These are phyloP conservation scores for Glomus cerebriforme DNA, from an alignment of 192 early-diverging fungal species.

Conservation along the genomic window DNA sequence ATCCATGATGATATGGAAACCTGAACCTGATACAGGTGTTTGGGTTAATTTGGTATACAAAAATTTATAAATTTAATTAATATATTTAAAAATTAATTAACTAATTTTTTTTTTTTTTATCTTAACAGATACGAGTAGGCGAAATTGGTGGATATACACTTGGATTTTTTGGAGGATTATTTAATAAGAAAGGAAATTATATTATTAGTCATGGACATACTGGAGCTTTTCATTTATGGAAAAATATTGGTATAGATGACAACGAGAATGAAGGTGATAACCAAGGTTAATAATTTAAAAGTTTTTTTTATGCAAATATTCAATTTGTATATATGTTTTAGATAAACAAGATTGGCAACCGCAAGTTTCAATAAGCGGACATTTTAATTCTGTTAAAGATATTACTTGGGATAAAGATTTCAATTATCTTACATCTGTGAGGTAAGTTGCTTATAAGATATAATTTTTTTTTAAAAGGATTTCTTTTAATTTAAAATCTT, in stretches of 20 bases:
- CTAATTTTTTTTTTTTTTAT: conserved; percentile 16
- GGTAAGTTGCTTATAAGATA: conserved; percentile 39
- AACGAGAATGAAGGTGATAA: conserved; percentile 21
- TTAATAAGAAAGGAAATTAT: conserved; percentile 62
- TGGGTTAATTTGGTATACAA: conserved; percentile 73
- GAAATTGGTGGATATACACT: conserved; percentile 82
- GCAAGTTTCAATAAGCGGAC: conserved; percentile 73
- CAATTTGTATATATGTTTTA: not conserved
- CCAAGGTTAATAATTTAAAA: not conserved
- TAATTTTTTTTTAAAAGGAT: not conserved
- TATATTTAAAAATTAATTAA: conserved; percentile 1
- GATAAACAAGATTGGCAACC: conserved; percentile 68
- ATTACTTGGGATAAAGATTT: conserved; percentile 82
- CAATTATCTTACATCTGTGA: conserved; percentile 71
- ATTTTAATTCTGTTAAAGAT: conserved; percentile 77
- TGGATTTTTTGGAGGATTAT: conserved; percentile 81
- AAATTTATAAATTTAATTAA: not conserved
- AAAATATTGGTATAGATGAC: conserved; percentile 41
- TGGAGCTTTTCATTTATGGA: conserved; percentile 88
- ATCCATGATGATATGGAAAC: conserved; percentile 88
- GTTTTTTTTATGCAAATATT: not conserved
- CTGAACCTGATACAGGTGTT: conserved; percentile 73
- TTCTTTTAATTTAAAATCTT: not conserved
- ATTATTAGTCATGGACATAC: conserved; percentile 79
- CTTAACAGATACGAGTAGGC: conserved; percentile 71